A percentile compares a stretch with the other conserved stretches of the same genome.
Evolutionary conservation across 345 rosid species (phyloP).

Genomic region (Populus pruinosa): DNA sequence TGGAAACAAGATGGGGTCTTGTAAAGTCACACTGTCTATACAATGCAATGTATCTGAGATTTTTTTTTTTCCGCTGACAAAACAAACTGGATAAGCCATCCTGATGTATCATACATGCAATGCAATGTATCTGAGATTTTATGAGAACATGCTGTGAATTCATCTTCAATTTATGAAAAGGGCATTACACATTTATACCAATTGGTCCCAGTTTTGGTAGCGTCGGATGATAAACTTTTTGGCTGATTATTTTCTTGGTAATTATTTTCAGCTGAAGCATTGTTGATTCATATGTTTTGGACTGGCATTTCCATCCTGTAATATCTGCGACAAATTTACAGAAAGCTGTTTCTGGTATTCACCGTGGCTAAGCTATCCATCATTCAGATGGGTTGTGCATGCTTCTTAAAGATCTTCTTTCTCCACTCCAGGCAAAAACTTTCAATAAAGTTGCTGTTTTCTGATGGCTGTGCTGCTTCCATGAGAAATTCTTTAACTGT

Average conservation of each 20-base stretch:
- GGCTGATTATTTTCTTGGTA: neutral
- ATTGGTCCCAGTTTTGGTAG: conserved; percentile 13
- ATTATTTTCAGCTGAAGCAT: neutral
- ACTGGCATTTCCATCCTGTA: neutral
- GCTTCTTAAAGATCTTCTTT: neutral
- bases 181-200: conserved; percentile 20
- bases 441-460: neutral
- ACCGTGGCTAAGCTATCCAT: neutral
- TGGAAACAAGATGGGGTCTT: conserved; percentile 26
- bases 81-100: conserved; percentile 13
- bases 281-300: neutral
- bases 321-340: neutral
- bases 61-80: conserved; percentile 4
- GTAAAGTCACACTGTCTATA: conserved; percentile 6
- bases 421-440: neutral
- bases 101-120: conserved; percentile 26
- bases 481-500: neutral
- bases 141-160: conserved; percentile 10
- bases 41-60: conserved; percentile 30
- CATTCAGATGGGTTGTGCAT: neutral
- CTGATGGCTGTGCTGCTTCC: neutral
- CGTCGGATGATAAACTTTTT: conserved; percentile 4
- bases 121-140: neutral
- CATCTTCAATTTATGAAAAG: conserved; percentile 14
- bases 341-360: neutral